Conservation (phyloP, 2,329 filamentous ascomycete species). For the Pseudogymnoascus sp. region DNA sequence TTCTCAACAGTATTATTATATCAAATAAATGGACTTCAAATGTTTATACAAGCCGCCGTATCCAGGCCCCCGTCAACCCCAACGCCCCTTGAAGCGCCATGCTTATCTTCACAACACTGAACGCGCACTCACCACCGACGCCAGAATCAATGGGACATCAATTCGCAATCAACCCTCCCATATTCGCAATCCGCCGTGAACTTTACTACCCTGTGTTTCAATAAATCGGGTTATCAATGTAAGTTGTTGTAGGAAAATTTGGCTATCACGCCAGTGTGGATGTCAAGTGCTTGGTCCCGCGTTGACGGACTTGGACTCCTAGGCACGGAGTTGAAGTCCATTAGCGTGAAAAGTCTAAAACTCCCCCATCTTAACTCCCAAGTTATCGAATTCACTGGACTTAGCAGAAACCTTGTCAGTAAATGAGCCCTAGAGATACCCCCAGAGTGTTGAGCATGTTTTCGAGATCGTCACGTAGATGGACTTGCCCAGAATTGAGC, state of each 20-base stretch:
- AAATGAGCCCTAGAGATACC: neutral
- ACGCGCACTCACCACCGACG: neutral
- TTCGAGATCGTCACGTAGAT: neutral
- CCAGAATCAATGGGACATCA: neutral
- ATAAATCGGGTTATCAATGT: neutral
- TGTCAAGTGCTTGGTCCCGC: neutral
- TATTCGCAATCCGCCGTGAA: neutral
- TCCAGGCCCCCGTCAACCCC: neutral
- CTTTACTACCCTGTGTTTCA: neutral
- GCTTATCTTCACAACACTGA: neutral
- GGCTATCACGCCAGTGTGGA: neutral
- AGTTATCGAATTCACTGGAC: neutral
- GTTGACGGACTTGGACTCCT: conserved; percentile 5
- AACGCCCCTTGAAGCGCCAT: neutral
- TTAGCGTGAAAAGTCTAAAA: neutral
- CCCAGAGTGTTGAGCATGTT: neutral
- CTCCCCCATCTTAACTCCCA: neutral
- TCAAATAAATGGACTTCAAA: neutral
- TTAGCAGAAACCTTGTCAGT: neutral
- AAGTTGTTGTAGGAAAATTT: neutral
- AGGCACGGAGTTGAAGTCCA: conserved; percentile 2
- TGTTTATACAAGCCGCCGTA: neutral
- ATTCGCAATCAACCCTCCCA: conserved; percentile 5
- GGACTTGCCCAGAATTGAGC: too few species aligned
- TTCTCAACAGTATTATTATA: neutral